Evolutionary conservation across 805 yeast genomes (phyloP).

Genomic region (Suhomyces xylopsoci): DNA sequence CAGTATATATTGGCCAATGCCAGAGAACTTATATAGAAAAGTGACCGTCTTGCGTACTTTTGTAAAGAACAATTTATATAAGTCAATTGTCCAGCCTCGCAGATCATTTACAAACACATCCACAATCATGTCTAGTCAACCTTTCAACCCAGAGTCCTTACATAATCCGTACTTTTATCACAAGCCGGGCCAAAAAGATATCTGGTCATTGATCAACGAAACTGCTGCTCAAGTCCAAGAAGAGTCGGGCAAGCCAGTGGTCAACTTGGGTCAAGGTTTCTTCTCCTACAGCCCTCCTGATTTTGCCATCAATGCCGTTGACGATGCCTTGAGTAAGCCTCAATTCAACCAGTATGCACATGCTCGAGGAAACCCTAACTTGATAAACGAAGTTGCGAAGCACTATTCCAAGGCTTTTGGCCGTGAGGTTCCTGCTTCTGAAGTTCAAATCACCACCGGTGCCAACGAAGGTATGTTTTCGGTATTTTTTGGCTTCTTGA

Average conservation of each 20-base stretch:
- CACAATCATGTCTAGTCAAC: not conserved
- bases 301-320: constrained; percentile 84
- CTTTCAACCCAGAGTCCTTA: constrained; percentile 20
- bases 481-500: constrained; percentile 77
- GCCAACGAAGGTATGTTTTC: constrained; percentile 95
- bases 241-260: constrained; percentile 70
- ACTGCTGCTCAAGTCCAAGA: constrained; percentile 83
- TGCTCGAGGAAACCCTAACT: constrained; percentile 78
- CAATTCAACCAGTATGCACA: constrained; percentile 89
- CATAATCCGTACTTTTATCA: constrained; percentile 62
- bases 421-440: constrained; percentile 51
- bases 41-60: not conserved
- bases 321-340: constrained; percentile 67
- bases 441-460: constrained; percentile 86
- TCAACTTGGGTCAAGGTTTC: constrained; percentile 95
- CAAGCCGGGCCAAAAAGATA: constrained; percentile 73
- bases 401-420: constrained; percentile 70
- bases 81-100: not conserved
- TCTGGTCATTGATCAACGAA: constrained; percentile 93
- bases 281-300: constrained; percentile 94
- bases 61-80: not conserved
- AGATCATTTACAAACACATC: not conserved
- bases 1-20: not conserved
- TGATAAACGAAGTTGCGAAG: constrained; percentile 65
- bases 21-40: not conserved